A percentile compares a stretch with the other conserved stretches of the same genome.
These are phyloP conservation scores for Chytriomyces sp. DNA, from an alignment of 192 early-diverging fungal species.

Conservation along the genomic window DNA sequence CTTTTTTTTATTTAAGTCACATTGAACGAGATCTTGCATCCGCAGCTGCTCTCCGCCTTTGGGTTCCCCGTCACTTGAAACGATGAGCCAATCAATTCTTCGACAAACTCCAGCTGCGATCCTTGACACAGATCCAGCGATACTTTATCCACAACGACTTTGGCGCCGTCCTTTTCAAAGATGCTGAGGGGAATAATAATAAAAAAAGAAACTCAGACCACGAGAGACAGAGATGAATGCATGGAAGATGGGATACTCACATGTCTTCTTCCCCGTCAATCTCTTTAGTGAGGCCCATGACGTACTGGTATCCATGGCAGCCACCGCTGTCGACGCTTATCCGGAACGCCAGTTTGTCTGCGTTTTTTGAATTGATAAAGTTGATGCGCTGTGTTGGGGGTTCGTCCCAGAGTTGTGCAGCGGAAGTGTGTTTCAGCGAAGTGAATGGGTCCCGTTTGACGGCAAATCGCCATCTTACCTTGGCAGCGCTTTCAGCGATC, in stretches of 20 bases:
- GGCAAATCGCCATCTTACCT: too few species aligned
- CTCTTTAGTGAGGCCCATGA: constrained; percentile 52
- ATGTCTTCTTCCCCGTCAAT: constrained; percentile 53
- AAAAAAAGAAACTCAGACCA: background rate
- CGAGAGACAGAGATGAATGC: background rate
- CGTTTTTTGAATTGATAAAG: constrained; percentile 33
- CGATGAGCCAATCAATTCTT: constrained; percentile 60
- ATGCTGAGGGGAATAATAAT: constrained; percentile 34
- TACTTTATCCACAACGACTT: constrained; percentile 50
- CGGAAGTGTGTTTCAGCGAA: too few species aligned
- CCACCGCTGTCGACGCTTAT: constrained; percentile 58
- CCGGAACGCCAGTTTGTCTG: constrained; percentile 38
- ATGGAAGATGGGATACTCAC: constrained; percentile 9
- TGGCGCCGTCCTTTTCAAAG: constrained; percentile 52
- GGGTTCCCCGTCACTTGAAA: constrained; percentile 62
- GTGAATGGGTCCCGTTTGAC: too few species aligned
- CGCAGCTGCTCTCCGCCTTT: constrained; percentile 58
- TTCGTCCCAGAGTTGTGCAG: background rate
- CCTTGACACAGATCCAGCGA: constrained; percentile 51
- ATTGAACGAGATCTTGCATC: constrained; percentile 59
- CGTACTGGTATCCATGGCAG: constrained; percentile 64
- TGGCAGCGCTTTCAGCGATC: too few species aligned
- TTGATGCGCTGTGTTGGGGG: constrained; percentile 34
- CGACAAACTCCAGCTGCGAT: constrained; percentile 55
- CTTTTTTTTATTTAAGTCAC: constrained; percentile 42